Evolutionary conservation across 345 rosid species (phyloP).

Genomic region (Hibiscus tridactylites): DNA sequence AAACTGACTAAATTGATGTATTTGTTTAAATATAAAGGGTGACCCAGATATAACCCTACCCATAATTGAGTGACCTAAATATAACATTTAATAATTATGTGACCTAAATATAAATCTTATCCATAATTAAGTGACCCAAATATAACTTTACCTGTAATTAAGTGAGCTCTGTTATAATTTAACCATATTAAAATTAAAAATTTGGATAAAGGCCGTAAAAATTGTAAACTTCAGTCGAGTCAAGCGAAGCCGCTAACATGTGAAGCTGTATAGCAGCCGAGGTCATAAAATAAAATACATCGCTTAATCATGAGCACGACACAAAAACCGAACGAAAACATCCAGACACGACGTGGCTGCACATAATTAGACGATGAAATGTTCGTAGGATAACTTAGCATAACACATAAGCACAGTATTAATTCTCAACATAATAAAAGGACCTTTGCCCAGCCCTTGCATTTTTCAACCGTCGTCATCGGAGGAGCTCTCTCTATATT

Average conservation of each 20-base stretch:
- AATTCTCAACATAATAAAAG: conserved; percentile 13
- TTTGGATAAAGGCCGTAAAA: too few species aligned
- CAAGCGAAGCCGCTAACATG: neutral
- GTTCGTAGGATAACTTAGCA: conserved; percentile 5
- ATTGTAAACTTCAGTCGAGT: neutral
- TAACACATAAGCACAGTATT: neutral
- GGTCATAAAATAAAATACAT: neutral
- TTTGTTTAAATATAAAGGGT: too few species aligned
- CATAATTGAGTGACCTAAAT: too few species aligned
- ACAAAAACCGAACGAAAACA: neutral
- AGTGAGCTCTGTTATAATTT: too few species aligned
- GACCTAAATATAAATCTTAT: too few species aligned
- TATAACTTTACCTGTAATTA: too few species aligned
- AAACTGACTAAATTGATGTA: too few species aligned
- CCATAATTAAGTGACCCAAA: too few species aligned
- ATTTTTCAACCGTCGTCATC: conserved; percentile 8
- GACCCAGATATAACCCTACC: too few species aligned
- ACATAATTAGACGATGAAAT: neutral
- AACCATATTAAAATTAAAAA: too few species aligned
- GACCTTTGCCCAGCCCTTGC: neutral
- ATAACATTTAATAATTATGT: too few species aligned
- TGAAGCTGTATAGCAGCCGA: neutral
- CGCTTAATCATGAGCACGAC: neutral
- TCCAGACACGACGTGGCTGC: conserved; percentile 13
- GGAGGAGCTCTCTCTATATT: conserved; percentile 1